Evolutionary conservation across 768 basidiomycete genomes (phyloP).

Genomic region (Mycena pura): DNA sequence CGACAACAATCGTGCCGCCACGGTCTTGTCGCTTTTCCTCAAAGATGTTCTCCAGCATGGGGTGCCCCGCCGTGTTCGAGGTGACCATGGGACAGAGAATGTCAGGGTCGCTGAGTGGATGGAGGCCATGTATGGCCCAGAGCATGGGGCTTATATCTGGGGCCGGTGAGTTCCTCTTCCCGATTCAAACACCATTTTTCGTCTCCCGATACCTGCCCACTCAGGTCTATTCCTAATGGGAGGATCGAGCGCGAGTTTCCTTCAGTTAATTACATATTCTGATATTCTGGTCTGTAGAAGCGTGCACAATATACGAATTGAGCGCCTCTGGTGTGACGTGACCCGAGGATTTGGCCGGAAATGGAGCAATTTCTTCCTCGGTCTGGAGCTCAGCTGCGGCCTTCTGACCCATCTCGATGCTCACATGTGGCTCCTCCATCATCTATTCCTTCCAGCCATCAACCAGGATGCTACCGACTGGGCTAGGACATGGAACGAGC

Average conservation of each 20-base stretch:
- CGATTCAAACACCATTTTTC: no score
- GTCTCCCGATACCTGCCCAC: no score
- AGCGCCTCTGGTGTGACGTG: slow-evolving; percentile 40
- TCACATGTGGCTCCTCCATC: slow-evolving; percentile 41
- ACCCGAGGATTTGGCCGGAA: slow-evolving; percentile 34
- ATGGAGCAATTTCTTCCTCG: slow-evolving; percentile 40
- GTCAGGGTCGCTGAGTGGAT: slow-evolving; percentile 4
- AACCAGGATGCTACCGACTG: slow-evolving; percentile 35
- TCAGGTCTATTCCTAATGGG: background rate
- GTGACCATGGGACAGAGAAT: slow-evolving; percentile 8
- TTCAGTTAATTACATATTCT: no score
- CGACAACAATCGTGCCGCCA: slow-evolving; percentile 2
- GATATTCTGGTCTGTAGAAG: slow-evolving; percentile 8
- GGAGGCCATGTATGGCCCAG: background rate
- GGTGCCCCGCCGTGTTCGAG: slow-evolving; percentile 38
- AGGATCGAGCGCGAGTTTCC: no score
- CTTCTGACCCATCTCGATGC: slow-evolving; percentile 23
- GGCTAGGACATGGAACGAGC: slow-evolving; percentile 37
- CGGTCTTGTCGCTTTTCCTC: background rate
- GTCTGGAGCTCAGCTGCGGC: slow-evolving; percentile 32
- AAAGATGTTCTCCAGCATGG: slow-evolving; percentile 32
- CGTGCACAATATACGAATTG: slow-evolving; percentile 25
- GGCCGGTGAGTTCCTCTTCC: background rate
- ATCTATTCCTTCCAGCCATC: slow-evolving; percentile 34
- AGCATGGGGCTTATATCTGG: slow-evolving; percentile 14